A percentile compares a stretch with the other conserved stretches of the same genome.
Evolutionary conservation across 169 alveolate species (phyloP).

Genomic region (Neospora caninum): DNA sequence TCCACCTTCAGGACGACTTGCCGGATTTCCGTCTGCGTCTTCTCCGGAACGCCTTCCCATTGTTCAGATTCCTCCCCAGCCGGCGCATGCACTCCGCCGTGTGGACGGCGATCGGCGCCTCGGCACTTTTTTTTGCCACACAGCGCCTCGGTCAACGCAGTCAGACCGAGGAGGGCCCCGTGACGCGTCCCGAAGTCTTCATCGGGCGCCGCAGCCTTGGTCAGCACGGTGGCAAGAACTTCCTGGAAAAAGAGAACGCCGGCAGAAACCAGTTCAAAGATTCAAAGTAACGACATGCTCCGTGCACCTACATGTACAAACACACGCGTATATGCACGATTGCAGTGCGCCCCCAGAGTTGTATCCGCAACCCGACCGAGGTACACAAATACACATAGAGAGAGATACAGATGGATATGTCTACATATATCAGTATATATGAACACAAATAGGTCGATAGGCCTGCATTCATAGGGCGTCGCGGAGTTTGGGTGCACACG

Average conservation of each 20-base stretch:
- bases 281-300: background rate
- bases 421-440: background rate
- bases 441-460: too few relatives aligned
- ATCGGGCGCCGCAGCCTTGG: background rate
- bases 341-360: background rate
- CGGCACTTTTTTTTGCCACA: background rate
- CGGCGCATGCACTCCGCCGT: background rate
- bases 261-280: background rate
- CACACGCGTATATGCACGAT: background rate
- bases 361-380: too few relatives aligned
- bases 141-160: constrained; percentile 18
- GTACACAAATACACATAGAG: background rate
- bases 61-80: background rate
- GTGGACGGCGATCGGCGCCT: background rate
- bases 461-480: too few relatives aligned
- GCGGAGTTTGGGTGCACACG: too few relatives aligned
- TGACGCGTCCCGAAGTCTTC: background rate
- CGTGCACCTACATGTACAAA: too few relatives aligned
- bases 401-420: background rate
- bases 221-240: background rate
- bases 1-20: constrained; percentile 62
- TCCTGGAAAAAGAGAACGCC: background rate
- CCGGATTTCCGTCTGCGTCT: background rate
- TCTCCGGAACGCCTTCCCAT: background rate
- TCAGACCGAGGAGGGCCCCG: constrained; percentile 10